phyloP scores from a whole-genome alignment of 2,329 filamentous ascomycete species.

The Neoscytalidium dimidiatum region DNA sequence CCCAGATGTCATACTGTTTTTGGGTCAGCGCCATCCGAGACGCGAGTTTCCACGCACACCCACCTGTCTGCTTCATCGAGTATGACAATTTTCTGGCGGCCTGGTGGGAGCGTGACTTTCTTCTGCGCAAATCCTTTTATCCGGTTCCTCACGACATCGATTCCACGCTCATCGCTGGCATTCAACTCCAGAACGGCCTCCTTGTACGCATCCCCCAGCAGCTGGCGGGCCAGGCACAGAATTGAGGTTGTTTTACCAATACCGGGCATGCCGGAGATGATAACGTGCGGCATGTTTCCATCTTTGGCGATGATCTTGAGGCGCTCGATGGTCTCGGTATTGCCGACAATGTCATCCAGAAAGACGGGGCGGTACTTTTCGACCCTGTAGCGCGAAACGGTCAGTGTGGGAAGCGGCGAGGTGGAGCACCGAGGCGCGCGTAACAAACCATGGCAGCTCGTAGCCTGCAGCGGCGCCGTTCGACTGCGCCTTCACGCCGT shows the following conservation, averaged over 20 bases:
- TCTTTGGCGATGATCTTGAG: conserved; percentile 98
- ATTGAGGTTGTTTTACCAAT: conserved; percentile 98
- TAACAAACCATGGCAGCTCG: conserved; percentile 73
- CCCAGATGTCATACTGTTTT: conserved; percentile 80
- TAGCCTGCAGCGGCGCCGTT: conserved; percentile 55
- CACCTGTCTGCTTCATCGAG: conserved; percentile 92
- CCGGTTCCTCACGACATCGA: conserved; percentile 93
- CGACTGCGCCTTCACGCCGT: conserved; percentile 40
- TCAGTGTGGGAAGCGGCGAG: neutral
- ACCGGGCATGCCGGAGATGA: conserved; percentile 99
- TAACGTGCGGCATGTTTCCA: conserved; percentile 98
- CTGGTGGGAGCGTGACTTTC: conserved; percentile 90
- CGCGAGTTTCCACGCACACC: conserved; percentile 19
- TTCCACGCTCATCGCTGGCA: conserved; percentile 93
- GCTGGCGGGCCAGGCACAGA: conserved; percentile 85
- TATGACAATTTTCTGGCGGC: conserved; percentile 94
- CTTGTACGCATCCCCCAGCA: conserved; percentile 92
- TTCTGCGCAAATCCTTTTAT: conserved; percentile 99
- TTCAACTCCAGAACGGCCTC: conserved; percentile 97
- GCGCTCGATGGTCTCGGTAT: conserved; percentile 95
- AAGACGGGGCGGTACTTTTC: conserved; percentile 97
- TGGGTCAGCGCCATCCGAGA: conserved; percentile 5
- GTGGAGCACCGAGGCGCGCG: neutral
- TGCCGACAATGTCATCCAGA: conserved; percentile 95
- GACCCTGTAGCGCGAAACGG: conserved; percentile 64